These are phyloP conservation scores for Annona cherimola DNA, from an alignment of 164 flowering plant genomes.

Conservation along the genomic window DNA sequence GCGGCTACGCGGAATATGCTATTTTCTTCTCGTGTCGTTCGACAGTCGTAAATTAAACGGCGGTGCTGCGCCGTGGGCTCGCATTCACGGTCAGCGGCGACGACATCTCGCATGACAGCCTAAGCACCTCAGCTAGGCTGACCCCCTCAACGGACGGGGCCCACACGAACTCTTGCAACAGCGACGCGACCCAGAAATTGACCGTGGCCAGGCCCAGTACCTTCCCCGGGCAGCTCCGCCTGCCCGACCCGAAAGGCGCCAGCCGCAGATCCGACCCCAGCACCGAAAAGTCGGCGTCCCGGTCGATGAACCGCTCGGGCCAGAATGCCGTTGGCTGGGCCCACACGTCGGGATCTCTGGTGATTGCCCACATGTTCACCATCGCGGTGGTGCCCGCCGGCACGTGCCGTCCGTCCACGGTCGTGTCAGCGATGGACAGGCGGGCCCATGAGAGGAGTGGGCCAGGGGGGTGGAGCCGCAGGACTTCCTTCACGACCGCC, in stretches of 20 bases:
- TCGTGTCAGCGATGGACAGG: conserved; percentile 49
- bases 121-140: conserved; percentile 41
- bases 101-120: conserved; percentile 56
- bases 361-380: conserved; percentile 94
- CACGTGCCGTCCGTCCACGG: conserved; percentile 52
- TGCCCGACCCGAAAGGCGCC: conserved; percentile 77
- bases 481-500: conserved; percentile 45
- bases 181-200: conserved; percentile 47
- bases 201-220: conserved; percentile 48
- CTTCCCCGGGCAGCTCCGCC: conserved; percentile 68
- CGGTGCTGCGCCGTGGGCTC: conserved; percentile 15
- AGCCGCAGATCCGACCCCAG: conserved; percentile 64
- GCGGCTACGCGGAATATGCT: too few species aligned
- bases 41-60: too few species aligned
- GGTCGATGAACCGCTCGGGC: conserved; percentile 55
- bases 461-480: conserved; percentile 59
- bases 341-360: conserved; percentile 54
- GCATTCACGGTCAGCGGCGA: conserved; percentile 34
- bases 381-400: conserved; percentile 82
- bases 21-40: too few species aligned
- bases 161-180: conserved; percentile 56
- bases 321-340: conserved; percentile 40
- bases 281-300: conserved; percentile 30
- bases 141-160: conserved; percentile 23
- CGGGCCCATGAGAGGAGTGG: conserved; percentile 64